Conservation (phyloP, 129 eudicot genomes). For the Pulicaria dysenterica region DNA sequence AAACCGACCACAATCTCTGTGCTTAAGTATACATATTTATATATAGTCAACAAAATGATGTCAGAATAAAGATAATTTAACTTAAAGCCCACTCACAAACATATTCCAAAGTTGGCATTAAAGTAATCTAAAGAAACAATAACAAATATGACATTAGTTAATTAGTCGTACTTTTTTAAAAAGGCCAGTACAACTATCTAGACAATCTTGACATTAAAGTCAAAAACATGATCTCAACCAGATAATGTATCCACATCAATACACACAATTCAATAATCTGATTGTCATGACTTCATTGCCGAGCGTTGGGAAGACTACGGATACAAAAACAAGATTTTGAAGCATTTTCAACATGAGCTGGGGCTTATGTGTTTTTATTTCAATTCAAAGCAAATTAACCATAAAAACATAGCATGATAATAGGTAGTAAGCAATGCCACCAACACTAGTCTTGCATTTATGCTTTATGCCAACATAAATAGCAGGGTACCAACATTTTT, state of each 20-base stretch:
- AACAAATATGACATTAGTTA: too few relatives aligned
- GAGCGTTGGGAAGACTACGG: conserved; percentile 6
- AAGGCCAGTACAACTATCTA: conserved; percentile 15
- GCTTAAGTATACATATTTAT: conserved; percentile 6
- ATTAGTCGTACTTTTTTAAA: not conserved
- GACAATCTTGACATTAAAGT: conserved; percentile 19
- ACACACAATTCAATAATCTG: conserved; percentile 16
- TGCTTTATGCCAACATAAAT: not conserved
- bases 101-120: conserved; percentile 20
- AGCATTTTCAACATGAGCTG: not conserved
- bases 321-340: conserved; percentile 1
- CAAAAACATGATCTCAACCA: conserved; percentile 31
- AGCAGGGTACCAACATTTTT: not conserved
- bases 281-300: conserved; percentile 9
- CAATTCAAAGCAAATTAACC: not conserved
- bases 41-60: conserved; percentile 35
- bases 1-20: conserved; percentile 17
- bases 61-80: conserved; percentile 28
- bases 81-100: conserved; percentile 7
- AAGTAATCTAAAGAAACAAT: conserved; percentile 2
- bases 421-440: not conserved
- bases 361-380: conserved; percentile 11
- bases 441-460: not conserved
- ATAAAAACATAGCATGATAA: not conserved
- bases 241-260: conserved; percentile 15